These are phyloP conservation scores for Boletus subcaerulescens DNA, from an alignment of 768 basidiomycete species.

Conservation along the genomic window DNA sequence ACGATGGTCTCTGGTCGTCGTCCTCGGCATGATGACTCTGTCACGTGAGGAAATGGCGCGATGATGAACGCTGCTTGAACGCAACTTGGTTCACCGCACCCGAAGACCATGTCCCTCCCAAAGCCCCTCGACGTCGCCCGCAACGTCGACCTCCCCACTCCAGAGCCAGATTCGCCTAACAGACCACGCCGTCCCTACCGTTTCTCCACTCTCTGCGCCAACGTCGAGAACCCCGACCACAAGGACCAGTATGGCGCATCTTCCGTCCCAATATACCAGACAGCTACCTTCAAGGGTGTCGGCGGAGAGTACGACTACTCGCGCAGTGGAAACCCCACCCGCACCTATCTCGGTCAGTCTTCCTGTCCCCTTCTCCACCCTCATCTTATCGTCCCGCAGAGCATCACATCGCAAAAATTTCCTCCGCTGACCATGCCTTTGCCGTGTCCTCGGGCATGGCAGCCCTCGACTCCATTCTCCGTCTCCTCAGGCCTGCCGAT, in stretches of 20 bases:
- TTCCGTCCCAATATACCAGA: conserved; percentile 96
- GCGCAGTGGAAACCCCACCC: conserved; percentile 93
- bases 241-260: conserved; percentile 96
- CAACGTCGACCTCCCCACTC: conserved; percentile 66
- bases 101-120: conserved; percentile 3
- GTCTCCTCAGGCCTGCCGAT: conserved; percentile 92
- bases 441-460: conserved; percentile 98
- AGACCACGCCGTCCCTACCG: conserved; percentile 70
- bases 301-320: conserved; percentile 90
- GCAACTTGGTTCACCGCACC: not conserved
- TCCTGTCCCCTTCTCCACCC: not conserved
- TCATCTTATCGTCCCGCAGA: conserved; percentile 46
- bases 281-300: conserved; percentile 96
- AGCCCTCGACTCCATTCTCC: conserved; percentile 91
- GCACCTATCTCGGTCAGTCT: conserved; percentile 83
- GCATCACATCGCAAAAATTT: conserved; percentile 96
- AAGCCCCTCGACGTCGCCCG: conserved; percentile 6
- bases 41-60: conserved; percentile 24
- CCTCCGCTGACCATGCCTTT: conserved; percentile 86
- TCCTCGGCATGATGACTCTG: conserved; percentile 15
- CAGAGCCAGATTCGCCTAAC: conserved; percentile 76
- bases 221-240: conserved; percentile 85
- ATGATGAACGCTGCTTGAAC: not conserved
- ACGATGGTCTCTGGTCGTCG: conserved; percentile 30
- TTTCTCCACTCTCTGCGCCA: conserved; percentile 90